These are phyloP conservation scores for Penicillium cosmopolitanum DNA, from an alignment of 495 filamentous ascomycete genomes.

Conservation along the genomic window DNA sequence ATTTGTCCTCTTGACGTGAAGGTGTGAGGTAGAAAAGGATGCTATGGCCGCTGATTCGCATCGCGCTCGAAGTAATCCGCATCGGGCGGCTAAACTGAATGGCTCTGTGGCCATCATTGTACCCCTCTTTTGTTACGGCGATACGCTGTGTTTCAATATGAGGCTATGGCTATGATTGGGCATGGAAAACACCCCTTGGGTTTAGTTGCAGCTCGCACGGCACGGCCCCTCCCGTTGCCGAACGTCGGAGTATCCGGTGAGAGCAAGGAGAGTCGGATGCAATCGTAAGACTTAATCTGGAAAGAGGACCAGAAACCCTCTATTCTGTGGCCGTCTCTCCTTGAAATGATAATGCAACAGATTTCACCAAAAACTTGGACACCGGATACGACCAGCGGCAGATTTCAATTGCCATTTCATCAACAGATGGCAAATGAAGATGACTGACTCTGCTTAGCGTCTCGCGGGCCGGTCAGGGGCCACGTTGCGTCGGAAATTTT, in stretches of 20 bases:
- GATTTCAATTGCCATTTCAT: no score
- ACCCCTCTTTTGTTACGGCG: not conserved
- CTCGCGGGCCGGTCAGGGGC: no score
- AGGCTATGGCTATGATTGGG: not conserved
- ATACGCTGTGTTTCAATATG: conserved; percentile 5
- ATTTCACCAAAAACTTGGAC: no score
- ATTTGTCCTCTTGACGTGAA: not conserved
- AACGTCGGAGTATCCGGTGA: not conserved
- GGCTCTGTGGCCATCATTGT: not conserved
- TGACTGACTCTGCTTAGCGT: no score
- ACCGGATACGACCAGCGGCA: no score
- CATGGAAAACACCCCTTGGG: not conserved
- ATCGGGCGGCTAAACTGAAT: conserved; percentile 1
- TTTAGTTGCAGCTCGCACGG: not conserved
- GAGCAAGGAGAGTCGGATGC: not conserved
- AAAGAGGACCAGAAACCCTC: not conserved
- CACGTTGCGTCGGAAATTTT: no score
- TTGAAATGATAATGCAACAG: no score
- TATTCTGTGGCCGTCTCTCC: not conserved
- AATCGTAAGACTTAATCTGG: not conserved
- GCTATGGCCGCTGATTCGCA: not conserved
- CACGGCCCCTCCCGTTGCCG: not conserved
- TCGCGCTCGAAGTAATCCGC: not conserved
- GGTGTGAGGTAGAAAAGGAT: not conserved
- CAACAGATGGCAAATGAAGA: no score